phyloP scores from a whole-genome alignment of 1,284 basidiomycete genomes.

The Leccinum subspadiceum region DNA sequence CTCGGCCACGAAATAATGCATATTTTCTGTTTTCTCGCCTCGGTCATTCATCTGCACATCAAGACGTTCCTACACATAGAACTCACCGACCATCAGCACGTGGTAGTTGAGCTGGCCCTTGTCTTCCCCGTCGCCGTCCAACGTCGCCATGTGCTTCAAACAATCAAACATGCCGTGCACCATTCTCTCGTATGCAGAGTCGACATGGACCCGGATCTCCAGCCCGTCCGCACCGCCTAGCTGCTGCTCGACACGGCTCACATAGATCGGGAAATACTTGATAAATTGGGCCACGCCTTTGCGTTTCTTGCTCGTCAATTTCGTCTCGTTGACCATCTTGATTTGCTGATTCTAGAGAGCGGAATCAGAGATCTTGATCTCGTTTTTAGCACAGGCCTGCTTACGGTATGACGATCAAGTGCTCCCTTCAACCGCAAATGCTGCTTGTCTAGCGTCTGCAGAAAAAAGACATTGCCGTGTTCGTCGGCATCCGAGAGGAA shows the following conservation, averaged over 20 bases:
- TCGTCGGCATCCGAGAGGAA: slow-evolving; percentile 79
- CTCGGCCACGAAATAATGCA: slow-evolving; percentile 90
- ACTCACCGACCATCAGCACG: slow-evolving; percentile 89
- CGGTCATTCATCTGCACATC: not conserved
- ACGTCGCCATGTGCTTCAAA: slow-evolving; percentile 91
- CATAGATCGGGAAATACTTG: slow-evolving; percentile 88
- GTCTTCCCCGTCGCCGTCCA: slow-evolving; percentile 88
- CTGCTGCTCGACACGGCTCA: slow-evolving; percentile 83
- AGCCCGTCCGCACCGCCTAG: slow-evolving; percentile 76
- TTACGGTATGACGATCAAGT: slow-evolving; percentile 79
- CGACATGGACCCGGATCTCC: slow-evolving; percentile 77
- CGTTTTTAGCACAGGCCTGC: slow-evolving; percentile 29
- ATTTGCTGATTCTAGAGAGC: slow-evolving; percentile 76
- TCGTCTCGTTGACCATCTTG: slow-evolving; percentile 87
- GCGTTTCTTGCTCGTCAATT: slow-evolving; percentile 88
- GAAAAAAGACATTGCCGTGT: slow-evolving; percentile 72
- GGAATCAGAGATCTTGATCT: slow-evolving; percentile 5
- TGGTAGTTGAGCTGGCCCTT: slow-evolving; percentile 97
- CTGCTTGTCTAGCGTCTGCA: slow-evolving; percentile 77
- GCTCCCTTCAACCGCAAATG: slow-evolving; percentile 70
- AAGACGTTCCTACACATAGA: not conserved
- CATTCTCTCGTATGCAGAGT: slow-evolving; percentile 85
- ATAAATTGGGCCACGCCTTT: slow-evolving; percentile 93
- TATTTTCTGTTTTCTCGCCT: slow-evolving; percentile 72
- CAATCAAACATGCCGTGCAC: slow-evolving; percentile 89